Base-by-base conservation (phyloP, 176 grass and related monocot genomes). In the Ampelocalamus luodianensis region DNA sequence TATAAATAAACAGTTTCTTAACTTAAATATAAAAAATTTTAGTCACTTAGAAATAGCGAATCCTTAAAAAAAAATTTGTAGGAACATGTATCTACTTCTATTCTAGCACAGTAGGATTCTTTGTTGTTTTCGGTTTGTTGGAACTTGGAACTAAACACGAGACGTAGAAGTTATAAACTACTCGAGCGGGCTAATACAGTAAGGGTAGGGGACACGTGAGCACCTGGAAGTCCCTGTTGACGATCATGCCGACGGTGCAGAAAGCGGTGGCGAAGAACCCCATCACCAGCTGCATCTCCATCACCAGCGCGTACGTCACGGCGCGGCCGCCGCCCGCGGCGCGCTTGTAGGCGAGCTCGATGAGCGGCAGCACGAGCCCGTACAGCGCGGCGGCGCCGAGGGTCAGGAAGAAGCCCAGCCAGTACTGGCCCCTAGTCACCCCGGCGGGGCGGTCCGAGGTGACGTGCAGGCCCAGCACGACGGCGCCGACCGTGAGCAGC, bases 201-300 rank as follows among this genome's bases (percentile, higher is more conserved):
- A 13, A 38, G 18, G 4, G 23, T 11, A 32, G 12, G 65, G 5
- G 5, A 46, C 23, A 63, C 65, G 43, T 63, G 72, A 13, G 78
- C 74, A 94, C 92, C 92, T 94, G 90, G 88, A 92, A 94, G 6
- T 94, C 92, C 22, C 85, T 85, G 76, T 89, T 85, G 68, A 70
- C 8, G 87, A 86, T 0, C 90, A 92, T 89, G 42, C 90, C 90
- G 40, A 92, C 61, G 79, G 79, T 86, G 79, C 90, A 89, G 53
- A 92, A 54, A 0, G 82, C 54, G 38, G 93, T 92, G 78, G 90
- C 90, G 61, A 92, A 90, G 88, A 85, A 80, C 0, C 90, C 90
- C 85, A 95, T 95, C 0, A 95, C 82, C 10, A 95, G 85, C 83
- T 95, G 93, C 93, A 92, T 85, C 88, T 95, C 93, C 56, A 95